Conservation (phyloP, 345 rosid species). For the Rubroshorea leprosula region DNA sequence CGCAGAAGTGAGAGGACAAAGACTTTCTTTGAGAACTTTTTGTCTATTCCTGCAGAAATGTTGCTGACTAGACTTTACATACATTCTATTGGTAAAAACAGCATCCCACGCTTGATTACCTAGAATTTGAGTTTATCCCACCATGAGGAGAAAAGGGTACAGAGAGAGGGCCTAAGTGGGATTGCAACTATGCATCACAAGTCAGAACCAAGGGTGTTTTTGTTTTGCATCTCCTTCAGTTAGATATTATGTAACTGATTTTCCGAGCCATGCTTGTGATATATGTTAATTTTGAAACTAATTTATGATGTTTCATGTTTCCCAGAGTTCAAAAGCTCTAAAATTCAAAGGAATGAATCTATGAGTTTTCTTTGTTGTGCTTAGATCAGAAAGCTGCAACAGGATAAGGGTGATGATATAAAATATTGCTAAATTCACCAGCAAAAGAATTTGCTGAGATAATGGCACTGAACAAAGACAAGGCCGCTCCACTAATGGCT, state of each 20-base stretch:
- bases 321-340: not conserved
- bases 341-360: not conserved
- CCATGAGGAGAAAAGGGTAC: conserved; percentile 12
- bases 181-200: conserved; percentile 28
- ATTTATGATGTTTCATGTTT: not conserved
- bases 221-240: no score
- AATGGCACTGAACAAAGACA: conserved; percentile 7
- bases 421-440: conserved; percentile 9
- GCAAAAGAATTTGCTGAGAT: conserved; percentile 10
- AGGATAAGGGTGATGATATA: conserved; percentile 17
- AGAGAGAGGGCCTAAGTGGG: conserved; percentile 21
- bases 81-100: conserved; percentile 16
- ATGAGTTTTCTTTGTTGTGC: not conserved
- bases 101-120: conserved; percentile 9
- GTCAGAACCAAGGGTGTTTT: conserved; percentile 25
- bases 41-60: conserved; percentile 4
- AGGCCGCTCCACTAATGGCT: not conserved
- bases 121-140: conserved; percentile 19
- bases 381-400: conserved; percentile 23
- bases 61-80: conserved; percentile 29
- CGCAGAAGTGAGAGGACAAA: conserved; percentile 25
- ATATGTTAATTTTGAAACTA: not conserved
- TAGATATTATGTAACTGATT: no score
- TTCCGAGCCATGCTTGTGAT: no score
- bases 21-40: conserved; percentile 20